Evolutionary conservation across 2,329 filamentous ascomycete genomes (phyloP).

Genomic region (Furcasterigmium sp.): DNA sequence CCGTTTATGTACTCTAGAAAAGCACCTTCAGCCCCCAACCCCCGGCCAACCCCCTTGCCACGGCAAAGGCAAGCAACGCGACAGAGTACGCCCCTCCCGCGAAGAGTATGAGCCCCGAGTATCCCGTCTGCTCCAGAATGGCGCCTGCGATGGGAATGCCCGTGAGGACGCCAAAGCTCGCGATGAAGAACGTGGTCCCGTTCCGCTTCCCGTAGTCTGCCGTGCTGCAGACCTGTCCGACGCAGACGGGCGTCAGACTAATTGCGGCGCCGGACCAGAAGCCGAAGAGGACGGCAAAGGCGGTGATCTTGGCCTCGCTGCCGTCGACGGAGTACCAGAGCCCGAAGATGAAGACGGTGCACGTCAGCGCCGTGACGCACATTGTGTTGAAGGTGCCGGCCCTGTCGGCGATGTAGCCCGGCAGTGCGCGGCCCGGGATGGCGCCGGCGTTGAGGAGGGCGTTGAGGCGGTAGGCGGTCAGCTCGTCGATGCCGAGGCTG

Average conservation of each 20-base stretch:
- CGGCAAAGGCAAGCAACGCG: slow-evolving; percentile 24
- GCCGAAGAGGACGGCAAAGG: slow-evolving; percentile 62
- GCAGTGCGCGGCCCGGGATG: slow-evolving; percentile 61
- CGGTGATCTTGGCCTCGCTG: slow-evolving; percentile 44
- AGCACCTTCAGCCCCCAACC: slow-evolving; percentile 10
- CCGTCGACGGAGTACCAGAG: slow-evolving; percentile 54
- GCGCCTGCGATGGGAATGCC: slow-evolving; percentile 55
- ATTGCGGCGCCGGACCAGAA: slow-evolving; percentile 68
- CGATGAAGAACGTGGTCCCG: slow-evolving; percentile 64
- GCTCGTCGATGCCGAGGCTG: slow-evolving; percentile 42
- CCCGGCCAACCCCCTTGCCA: slow-evolving; percentile 15
- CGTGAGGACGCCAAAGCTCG: slow-evolving; percentile 53
- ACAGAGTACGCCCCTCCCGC: slow-evolving; percentile 42
- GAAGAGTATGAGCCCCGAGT: slow-evolving; percentile 49
- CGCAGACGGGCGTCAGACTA: slow-evolving; percentile 64
- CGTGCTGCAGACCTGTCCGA: slow-evolving; percentile 64
- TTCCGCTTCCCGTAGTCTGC: slow-evolving; percentile 66
- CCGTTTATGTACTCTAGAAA: neutral
- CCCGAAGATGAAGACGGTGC: slow-evolving; percentile 43
- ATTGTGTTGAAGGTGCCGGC: slow-evolving; percentile 67
- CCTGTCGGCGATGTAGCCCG: slow-evolving; percentile 62
- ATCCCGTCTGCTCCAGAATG: slow-evolving; percentile 42
- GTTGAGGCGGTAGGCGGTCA: slow-evolving; percentile 61
- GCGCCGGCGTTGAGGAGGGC: slow-evolving; percentile 66
- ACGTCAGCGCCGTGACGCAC: slow-evolving; percentile 46